Conservation (phyloP, 495 filamentous ascomycete genomes). For the Aspergillus baeticus region DNA sequence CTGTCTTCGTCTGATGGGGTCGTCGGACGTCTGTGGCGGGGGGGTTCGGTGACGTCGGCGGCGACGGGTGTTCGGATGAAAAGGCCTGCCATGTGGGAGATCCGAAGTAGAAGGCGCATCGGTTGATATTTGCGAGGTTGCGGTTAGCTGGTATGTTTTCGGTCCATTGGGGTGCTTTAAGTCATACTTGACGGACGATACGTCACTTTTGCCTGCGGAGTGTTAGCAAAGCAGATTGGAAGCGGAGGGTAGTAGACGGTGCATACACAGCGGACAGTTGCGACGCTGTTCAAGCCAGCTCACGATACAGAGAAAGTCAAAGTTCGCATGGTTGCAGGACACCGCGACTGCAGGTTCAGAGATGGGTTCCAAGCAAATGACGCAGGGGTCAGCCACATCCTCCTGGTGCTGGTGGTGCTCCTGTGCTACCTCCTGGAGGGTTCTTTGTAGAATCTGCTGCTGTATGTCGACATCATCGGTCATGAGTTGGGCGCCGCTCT, state of each 20-base stretch:
- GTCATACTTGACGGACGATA: constrained; percentile 69
- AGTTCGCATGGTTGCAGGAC: constrained; percentile 77
- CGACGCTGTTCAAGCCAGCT: constrained; percentile 77
- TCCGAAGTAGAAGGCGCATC: background rate
- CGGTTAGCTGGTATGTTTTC: constrained; percentile 52
- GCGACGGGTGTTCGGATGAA: constrained; percentile 22
- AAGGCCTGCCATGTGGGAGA: background rate
- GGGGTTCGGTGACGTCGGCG: constrained; percentile 24
- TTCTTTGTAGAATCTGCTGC: constrained; percentile 43
- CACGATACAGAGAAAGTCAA: constrained; percentile 80
- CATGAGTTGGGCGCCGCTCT: constrained; percentile 22
- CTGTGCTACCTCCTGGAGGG: constrained; percentile 42
- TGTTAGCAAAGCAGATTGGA: constrained; percentile 8
- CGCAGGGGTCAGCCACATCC: constrained; percentile 39
- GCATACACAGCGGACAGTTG: constrained; percentile 72
- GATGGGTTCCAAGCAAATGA: constrained; percentile 71
- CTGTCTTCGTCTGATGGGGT: constrained; percentile 66
- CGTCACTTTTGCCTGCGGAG: constrained; percentile 55
- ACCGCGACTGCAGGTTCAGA: constrained; percentile 66
- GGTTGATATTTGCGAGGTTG: constrained; percentile 7
- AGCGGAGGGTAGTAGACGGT: background rate
- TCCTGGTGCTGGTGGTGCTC: constrained; percentile 39
- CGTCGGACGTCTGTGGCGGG: constrained; percentile 38
- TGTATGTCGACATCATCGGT: constrained; percentile 42
- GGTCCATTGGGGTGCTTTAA: constrained; percentile 50